Conservation (phyloP, 1,139 yeast genomes). For the Sugiyamaella castrensis region DNA sequence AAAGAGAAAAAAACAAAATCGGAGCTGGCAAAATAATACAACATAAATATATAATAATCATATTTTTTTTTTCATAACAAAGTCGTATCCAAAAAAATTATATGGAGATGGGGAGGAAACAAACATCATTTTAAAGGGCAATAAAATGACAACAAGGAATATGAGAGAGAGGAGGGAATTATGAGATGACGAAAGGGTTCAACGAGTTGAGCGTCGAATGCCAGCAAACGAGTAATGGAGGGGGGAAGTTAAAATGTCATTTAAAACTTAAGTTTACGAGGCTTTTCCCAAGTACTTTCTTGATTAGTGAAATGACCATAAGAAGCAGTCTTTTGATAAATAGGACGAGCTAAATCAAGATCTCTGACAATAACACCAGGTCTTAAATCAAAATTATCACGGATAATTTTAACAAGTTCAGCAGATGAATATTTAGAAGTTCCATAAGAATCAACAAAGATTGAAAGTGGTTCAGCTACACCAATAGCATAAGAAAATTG, state of each 20-base stretch:
- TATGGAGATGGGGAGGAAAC: slow-evolving; percentile 1
- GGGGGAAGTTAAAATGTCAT: slow-evolving; percentile 7
- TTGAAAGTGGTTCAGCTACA: slow-evolving; percentile 98
- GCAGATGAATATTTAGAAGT: slow-evolving; percentile 86
- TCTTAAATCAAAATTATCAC: slow-evolving; percentile 95
- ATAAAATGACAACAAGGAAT: neutral
- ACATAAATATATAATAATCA: slow-evolving; percentile 10
- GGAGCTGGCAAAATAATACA: slow-evolving; percentile 18
- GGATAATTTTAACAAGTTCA: slow-evolving; percentile 85
- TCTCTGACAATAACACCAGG: slow-evolving; percentile 99
- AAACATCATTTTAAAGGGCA: slow-evolving; percentile 1
- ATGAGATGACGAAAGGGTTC: slow-evolving; percentile 11
- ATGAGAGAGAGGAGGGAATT: neutral
- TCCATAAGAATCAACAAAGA: slow-evolving; percentile 97
- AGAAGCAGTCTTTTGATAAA: slow-evolving; percentile 97
- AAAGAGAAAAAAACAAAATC: slow-evolving; percentile 1
- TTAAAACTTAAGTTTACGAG: slow-evolving; percentile 81
- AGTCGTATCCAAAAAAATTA: slow-evolving; percentile 15
- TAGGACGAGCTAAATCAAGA: slow-evolving; percentile 97
- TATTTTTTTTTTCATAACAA: slow-evolving; percentile 13
- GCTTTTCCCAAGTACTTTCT: slow-evolving; percentile 97
- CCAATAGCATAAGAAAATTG: slow-evolving; percentile 99
- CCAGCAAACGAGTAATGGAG: slow-evolving; percentile 16
- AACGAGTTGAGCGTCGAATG: slow-evolving; percentile 33
- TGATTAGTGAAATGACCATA: slow-evolving; percentile 99